Evolutionary conservation across 805 yeast species (phyloP).

Genomic region (Sugiyamaella valdiviana): DNA sequence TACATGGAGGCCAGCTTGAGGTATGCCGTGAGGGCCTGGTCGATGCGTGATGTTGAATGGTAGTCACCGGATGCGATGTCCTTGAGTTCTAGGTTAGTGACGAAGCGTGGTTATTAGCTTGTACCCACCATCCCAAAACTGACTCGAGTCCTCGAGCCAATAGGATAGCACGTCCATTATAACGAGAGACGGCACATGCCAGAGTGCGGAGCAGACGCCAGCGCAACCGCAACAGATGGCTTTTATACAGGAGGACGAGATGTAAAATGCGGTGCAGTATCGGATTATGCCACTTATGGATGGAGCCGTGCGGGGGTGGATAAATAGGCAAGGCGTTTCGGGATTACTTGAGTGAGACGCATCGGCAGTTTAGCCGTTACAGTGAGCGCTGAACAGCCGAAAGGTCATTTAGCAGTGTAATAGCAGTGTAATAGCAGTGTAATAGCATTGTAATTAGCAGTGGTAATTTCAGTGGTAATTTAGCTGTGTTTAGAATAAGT

Average conservation of each 20-base stretch:
- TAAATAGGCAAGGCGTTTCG: too few species aligned
- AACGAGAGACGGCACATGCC: background rate
- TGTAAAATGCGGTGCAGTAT: too few species aligned
- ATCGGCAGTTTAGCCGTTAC: too few species aligned
- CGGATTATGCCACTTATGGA: background rate
- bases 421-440: too few species aligned
- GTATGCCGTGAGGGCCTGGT: conserved; percentile 23
- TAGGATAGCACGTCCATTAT: conserved; percentile 28
- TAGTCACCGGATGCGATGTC: conserved; percentile 41
- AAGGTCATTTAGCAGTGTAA: too few species aligned
- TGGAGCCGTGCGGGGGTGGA: background rate
- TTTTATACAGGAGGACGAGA: background rate
- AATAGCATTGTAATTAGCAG: too few species aligned
- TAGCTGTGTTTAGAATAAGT: too few species aligned
- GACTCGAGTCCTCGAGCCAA: conserved; percentile 26
- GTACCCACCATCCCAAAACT: conserved; percentile 28
- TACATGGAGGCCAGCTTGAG: conserved; percentile 24
- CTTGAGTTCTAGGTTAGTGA: conserved; percentile 43
- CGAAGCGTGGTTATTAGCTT: background rate
- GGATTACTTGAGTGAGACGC: too few species aligned
- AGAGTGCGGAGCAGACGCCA: background rate
- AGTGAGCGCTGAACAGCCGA: too few species aligned
- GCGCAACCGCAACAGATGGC: background rate
- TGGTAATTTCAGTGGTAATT: too few species aligned
- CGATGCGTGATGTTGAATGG: conserved; percentile 36